Evolutionary conservation across 257 asterid genomes (phyloP).

Genomic region (Przewalskia tangutica): DNA sequence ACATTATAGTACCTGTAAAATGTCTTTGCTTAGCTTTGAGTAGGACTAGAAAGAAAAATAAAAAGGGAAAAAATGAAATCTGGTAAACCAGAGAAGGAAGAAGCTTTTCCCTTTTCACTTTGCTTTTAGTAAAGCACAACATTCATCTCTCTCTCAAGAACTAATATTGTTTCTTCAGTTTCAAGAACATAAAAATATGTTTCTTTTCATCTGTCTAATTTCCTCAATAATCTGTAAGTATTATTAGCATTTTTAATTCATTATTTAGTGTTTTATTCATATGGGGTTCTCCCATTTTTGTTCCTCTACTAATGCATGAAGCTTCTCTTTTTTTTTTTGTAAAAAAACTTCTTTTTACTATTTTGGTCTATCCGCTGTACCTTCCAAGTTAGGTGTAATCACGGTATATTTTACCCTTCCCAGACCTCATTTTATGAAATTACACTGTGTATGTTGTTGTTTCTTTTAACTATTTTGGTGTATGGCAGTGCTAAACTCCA

Average conservation of each 20-base stretch:
- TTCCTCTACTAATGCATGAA: neutral
- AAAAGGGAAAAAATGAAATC: neutral
- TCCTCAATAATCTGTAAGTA: neutral
- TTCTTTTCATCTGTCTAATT: neutral
- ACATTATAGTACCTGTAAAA: neutral
- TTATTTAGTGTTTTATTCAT: neutral
- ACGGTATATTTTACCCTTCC: too few relatives aligned
- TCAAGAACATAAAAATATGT: constrained; percentile 11
- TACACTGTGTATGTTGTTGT: too few relatives aligned
- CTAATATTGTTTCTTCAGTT: constrained; percentile 5
- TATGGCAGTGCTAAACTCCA: too few relatives aligned
- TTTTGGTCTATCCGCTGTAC: too few relatives aligned
- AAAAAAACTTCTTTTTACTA: too few relatives aligned
- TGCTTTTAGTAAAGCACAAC: too few relatives aligned
- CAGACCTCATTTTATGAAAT: too few relatives aligned
- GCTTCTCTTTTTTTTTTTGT: too few relatives aligned
- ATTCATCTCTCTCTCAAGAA: constrained; percentile 11
- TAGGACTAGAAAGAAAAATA: neutral
- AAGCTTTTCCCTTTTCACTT: constrained; percentile 52
- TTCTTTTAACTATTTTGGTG: too few relatives aligned
- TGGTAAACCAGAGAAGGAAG: constrained; percentile 20
- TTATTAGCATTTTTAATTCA: neutral
- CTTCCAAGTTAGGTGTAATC: too few relatives aligned
- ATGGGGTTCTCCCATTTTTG: neutral
- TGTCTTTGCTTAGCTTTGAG: neutral